These are phyloP conservation scores for Hanseniaspora lachancei DNA, from an alignment of 805 yeast species.

Conservation along the genomic window DNA sequence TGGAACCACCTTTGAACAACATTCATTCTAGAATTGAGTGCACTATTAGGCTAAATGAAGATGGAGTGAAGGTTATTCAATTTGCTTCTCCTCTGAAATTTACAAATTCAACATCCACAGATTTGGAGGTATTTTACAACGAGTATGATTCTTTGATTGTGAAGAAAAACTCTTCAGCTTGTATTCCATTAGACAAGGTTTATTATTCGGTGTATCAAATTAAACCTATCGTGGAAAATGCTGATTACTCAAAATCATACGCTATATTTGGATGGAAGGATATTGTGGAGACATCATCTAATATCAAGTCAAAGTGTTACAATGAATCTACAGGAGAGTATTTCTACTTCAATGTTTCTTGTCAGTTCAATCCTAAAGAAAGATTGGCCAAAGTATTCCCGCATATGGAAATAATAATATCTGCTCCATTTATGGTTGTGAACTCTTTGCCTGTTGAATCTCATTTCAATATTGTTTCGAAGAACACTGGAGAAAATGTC, in stretches of 20 bases:
- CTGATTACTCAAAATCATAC: conserved; percentile 55
- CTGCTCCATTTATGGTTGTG: conserved; percentile 77
- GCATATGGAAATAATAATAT: conserved; percentile 58
- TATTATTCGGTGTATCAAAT: conserved; percentile 45
- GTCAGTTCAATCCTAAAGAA: conserved; percentile 49
- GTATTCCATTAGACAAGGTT: conserved; percentile 64
- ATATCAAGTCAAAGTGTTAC: conserved; percentile 42
- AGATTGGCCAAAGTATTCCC: conserved; percentile 70
- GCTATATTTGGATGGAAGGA: conserved; percentile 52
- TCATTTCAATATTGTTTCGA: conserved; percentile 62
- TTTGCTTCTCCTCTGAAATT: conserved; percentile 64
- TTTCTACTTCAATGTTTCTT: conserved; percentile 63
- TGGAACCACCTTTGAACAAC: conserved; percentile 47
- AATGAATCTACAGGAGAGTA: conserved; percentile 33
- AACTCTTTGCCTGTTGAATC: conserved; percentile 77
- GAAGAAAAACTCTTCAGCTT: conserved; percentile 41
- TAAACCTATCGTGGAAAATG: conserved; percentile 42
- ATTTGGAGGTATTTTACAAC: conserved; percentile 33
- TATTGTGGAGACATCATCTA: conserved; percentile 25
- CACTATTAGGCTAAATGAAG: conserved; percentile 54
- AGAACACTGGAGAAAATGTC: conserved; percentile 56
- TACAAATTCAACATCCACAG: conserved; percentile 53
- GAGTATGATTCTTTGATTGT: conserved; percentile 31
- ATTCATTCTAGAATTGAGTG: conserved; percentile 66
- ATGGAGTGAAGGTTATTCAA: conserved; percentile 66